These are phyloP conservation scores for Metschnikowia kunwiensis DNA, from an alignment of 805 yeast genomes.

Conservation along the genomic window DNA sequence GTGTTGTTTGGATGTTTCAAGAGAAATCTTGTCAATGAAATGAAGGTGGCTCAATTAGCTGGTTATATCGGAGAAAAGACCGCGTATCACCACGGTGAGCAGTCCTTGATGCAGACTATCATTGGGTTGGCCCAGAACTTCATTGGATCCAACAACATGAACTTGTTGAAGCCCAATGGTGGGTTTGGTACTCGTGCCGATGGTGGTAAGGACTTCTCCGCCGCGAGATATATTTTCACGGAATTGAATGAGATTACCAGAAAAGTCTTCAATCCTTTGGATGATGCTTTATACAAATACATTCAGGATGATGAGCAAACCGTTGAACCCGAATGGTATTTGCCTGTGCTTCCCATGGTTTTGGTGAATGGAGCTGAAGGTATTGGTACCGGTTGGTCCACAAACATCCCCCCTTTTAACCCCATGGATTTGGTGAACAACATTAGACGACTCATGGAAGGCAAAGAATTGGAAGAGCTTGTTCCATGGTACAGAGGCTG, in stretches of 20 bases:
- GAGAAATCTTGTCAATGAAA: constrained; percentile 69
- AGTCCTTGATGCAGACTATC: constrained; percentile 81
- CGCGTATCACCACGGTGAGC: constrained; percentile 95
- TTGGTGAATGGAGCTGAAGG: constrained; percentile 96
- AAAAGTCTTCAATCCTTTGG: constrained; percentile 72
- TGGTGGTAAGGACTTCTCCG: constrained; percentile 99
- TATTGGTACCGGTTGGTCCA: constrained; percentile 99
- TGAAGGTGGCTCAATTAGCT: constrained; percentile 86
- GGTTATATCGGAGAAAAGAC: constrained; percentile 88
- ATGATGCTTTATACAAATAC: constrained; percentile 73
- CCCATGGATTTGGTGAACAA: constrained; percentile 80
- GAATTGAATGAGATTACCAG: constrained; percentile 74
- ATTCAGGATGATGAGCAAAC: constrained; percentile 90
- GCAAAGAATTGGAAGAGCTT: constrained; percentile 69
- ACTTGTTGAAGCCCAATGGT: constrained; percentile 86
- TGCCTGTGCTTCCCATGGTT: constrained; percentile 93
- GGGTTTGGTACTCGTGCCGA: constrained; percentile 93
- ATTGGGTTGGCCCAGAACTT: constrained; percentile 93
- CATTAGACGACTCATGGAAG: constrained; percentile 67
- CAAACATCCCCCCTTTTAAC: constrained; percentile 85
- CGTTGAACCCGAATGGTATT: constrained; percentile 93
- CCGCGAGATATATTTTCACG: constrained; percentile 93
- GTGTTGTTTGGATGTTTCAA: constrained; percentile 85
- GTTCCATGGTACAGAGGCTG: constrained; percentile 95
- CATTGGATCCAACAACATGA: constrained; percentile 87